Base-by-base conservation (phyloP, 148 eudicot species). In the Silene uniflora region DNA sequence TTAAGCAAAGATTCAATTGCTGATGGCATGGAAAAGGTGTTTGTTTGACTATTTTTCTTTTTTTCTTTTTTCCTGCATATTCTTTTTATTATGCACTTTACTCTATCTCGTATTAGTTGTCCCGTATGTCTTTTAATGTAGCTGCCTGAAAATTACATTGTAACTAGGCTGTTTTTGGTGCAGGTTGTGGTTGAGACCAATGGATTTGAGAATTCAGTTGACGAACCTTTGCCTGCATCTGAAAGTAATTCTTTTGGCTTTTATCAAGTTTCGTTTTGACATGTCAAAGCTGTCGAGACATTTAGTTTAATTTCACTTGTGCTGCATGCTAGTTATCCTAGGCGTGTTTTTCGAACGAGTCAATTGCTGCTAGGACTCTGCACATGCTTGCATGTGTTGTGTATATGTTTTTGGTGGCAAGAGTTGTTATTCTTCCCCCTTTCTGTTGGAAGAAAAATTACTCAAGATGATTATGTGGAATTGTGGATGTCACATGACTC, bases 1-100 rank as follows among this genome's bases (percentile, higher is more conserved):
- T 52, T 62, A 23, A 69, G 69, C 35, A 75, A 82, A 67, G 89
- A 76, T 65, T 73, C 80, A 76, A 70, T 67, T 73, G 69, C 83
- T 39, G 85, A 78, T 78, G 75, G 49, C 47, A 70, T 72, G 69
- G 83, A 85, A 56, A 86, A 91, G 97, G 98, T 91, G 76, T 78
- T 75, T 74, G 19, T 24, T 17, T 52, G 14, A 7, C 58, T 11
- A 59, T 46, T 67, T 49, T 22, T 29, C 4, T 0, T 39, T 35
- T 16, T 23, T 21, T 25, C 0, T 21, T 19, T 22, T 11, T 22
- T 19, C 32, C 22, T 68, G 55, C 72, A 49, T 47, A 54, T 69
- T 47, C 21, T 17, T 67, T 29, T 13, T 18, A 24, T 3, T 66
- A 4, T 5, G 21, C 23, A 39, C 71, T 67, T 39, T 0, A 21